phyloP scores from a whole-genome alignment of 306 rosid genomes.

The Ochetophila trinervis region DNA sequence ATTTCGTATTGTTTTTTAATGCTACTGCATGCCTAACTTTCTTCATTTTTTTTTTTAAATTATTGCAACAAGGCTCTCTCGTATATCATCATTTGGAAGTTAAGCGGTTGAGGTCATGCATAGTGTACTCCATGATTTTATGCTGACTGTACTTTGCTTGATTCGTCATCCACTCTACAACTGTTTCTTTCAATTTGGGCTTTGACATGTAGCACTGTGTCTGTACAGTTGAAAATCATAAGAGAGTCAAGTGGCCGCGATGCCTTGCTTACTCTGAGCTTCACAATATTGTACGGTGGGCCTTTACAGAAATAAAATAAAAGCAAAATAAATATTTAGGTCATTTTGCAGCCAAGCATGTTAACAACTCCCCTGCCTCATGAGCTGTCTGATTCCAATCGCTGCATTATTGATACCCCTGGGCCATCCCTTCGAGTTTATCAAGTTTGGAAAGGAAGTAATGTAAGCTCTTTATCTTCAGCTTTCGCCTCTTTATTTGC shows the following conservation, averaged over 20 bases:
- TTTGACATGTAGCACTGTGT: no score
- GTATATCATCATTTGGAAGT: no score
- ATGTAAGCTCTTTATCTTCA: conserved; percentile 18
- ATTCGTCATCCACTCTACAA: no score
- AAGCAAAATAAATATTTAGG: background rate
- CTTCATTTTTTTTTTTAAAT: background rate
- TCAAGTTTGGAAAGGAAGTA: conserved; percentile 46
- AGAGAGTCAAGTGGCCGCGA: background rate
- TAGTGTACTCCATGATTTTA: no score
- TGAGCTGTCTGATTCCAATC: conserved; percentile 33
- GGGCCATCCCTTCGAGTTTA: conserved; percentile 27
- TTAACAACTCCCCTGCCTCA: conserved; percentile 13
- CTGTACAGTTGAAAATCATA: background rate
- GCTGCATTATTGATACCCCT: conserved; percentile 22
- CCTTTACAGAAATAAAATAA: background rate
- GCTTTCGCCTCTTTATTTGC: background rate
- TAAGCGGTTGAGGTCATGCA: no score
- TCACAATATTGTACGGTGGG: background rate
- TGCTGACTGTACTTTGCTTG: no score
- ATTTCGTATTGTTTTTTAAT: no score
- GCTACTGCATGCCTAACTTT: background rate
- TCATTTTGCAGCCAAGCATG: conserved; percentile 12
- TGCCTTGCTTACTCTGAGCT: background rate
- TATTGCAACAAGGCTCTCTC: background rate
- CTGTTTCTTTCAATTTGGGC: no score